These are phyloP conservation scores for Microcyclospora pomicola DNA, from an alignment of 2,329 filamentous ascomycete species.

Conservation along the genomic window DNA sequence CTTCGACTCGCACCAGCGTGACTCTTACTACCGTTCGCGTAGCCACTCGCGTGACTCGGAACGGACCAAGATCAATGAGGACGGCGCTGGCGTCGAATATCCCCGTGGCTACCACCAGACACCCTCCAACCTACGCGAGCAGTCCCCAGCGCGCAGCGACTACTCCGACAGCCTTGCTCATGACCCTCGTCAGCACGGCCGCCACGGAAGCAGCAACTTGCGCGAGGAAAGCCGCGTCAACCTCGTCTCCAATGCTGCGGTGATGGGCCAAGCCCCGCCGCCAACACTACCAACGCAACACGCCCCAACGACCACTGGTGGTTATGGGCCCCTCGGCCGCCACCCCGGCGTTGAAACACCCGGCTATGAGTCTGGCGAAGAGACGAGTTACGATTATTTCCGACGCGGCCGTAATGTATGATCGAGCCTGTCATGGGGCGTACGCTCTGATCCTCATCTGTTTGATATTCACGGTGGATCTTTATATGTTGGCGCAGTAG, in stretches of 20 bases:
- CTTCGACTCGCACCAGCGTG: slow-evolving; percentile 6
- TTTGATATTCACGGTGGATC: no score
- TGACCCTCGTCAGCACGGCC: neutral
- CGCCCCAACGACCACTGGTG: slow-evolving; percentile 10
- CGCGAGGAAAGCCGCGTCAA: slow-evolving; percentile 9
- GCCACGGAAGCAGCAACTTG: neutral
- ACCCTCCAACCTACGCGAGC: slow-evolving; percentile 26
- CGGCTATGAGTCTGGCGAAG: slow-evolving; percentile 14
- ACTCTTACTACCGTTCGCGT: slow-evolving; percentile 9
- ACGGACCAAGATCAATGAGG: slow-evolving; percentile 18
- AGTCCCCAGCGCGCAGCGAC: slow-evolving; percentile 26
- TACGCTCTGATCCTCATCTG: no score
- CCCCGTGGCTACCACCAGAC: slow-evolving; percentile 36
- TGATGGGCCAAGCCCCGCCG: slow-evolving; percentile 17
- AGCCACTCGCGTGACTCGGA: slow-evolving; percentile 20
- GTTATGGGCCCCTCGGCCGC: slow-evolving; percentile 16
- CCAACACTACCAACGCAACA: slow-evolving; percentile 8
- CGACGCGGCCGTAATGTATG: slow-evolving; percentile 12
- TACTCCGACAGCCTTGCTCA: slow-evolving; percentile 4
- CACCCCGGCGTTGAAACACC: slow-evolving; percentile 15
- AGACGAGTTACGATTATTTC: slow-evolving; percentile 29
- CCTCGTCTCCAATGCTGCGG: slow-evolving; percentile 15
- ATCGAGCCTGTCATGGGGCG: no score
- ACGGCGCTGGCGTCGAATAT: slow-evolving; percentile 26
- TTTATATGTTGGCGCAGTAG: no score